Base-by-base conservation (phyloP, 192 early-diverging fungal species). In the Podila minutissima region DNA sequence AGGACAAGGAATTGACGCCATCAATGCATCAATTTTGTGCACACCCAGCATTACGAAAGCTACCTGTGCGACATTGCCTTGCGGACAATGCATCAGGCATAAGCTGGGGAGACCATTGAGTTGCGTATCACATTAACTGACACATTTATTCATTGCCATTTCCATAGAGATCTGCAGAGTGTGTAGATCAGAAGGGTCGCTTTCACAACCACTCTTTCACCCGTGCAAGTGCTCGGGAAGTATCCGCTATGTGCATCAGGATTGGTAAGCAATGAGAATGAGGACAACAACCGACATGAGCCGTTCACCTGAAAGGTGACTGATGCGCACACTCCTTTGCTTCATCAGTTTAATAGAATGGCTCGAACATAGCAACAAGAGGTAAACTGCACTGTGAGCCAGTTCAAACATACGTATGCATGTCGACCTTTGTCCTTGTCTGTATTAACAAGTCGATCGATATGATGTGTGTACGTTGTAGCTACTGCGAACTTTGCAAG, bases 201-300 rank as follows among this genome's bases (percentile, higher is more conserved):
- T 86, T 12, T 90, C 93, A 11, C 92, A 97, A 72, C 96, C 94
- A 37, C 88, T 98, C 55, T 97, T 92, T 79, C 89, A 95, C 82
- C 97, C 97, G 10, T 98, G 97, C 86, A 95, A 95, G 83, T 98
- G 97, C 86, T 93, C 96, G 24, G 97, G 97, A 17, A 95, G 94
- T 76, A 98, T 98, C 83, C 90, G 91, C 74, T 95, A 91, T 84
- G 94, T 98, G n/a, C 97, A 98, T 85, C 96, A 97, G 82, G 88
- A 92, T 55, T 97, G 93, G 92, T 92, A 87, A 70, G 66, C 32
- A 26, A n/a, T 22, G 50, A 22, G 50, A 55, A 55, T 24, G 24
- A 55, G 24, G 4, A 53, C 5, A 20, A 15, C 6, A 22, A 17
- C 22, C 17, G 6, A 8, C 24, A 19, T 79, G 17, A n/a, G 46